phyloP scores from a whole-genome alignment of 2,329 filamentous ascomycete species.

The Immersiporthe knoxdaviesiana region DNA sequence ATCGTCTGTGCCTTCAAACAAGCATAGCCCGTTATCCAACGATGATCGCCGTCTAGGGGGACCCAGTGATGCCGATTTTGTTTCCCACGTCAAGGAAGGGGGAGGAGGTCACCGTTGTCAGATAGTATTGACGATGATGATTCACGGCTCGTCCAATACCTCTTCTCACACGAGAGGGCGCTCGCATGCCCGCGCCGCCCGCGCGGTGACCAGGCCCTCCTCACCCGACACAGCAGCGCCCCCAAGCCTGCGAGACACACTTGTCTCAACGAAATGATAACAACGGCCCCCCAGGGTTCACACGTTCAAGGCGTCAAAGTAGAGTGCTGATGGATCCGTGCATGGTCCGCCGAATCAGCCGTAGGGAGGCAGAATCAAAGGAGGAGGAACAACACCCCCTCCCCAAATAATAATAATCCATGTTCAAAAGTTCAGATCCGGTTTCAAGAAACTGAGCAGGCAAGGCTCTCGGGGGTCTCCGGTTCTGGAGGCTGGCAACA shows the following conservation, averaged over 20 bases:
- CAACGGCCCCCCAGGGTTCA: neutral
- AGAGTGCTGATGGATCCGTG: conserved; percentile 1
- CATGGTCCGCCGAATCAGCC: neutral
- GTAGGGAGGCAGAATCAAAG: neutral
- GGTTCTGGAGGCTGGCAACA: neutral
- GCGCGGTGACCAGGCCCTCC: too few species aligned
- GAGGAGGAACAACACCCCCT: neutral
- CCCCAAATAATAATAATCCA: too few species aligned
- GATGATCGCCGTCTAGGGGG: conserved; percentile 1
- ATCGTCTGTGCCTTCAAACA: neutral
- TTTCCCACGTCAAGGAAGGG: neutral
- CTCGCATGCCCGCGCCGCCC: neutral
- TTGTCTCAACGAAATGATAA: neutral
- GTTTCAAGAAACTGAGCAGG: neutral
- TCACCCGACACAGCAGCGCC: neutral
- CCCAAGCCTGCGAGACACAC: too few species aligned
- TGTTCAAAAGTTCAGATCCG: neutral
- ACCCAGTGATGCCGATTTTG: neutral
- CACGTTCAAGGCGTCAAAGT: neutral
- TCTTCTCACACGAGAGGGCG: neutral
- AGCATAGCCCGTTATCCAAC: neutral
- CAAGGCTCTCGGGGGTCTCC: neutral
- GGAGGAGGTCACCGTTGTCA: neutral
- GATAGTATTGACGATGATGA: too few species aligned
- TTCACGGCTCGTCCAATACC: neutral